Evolutionary conservation across 768 basidiomycete genomes (phyloP), one percentile per base, ranked within the genome.

Genomic region (Tephrocybe sp.): DNA sequence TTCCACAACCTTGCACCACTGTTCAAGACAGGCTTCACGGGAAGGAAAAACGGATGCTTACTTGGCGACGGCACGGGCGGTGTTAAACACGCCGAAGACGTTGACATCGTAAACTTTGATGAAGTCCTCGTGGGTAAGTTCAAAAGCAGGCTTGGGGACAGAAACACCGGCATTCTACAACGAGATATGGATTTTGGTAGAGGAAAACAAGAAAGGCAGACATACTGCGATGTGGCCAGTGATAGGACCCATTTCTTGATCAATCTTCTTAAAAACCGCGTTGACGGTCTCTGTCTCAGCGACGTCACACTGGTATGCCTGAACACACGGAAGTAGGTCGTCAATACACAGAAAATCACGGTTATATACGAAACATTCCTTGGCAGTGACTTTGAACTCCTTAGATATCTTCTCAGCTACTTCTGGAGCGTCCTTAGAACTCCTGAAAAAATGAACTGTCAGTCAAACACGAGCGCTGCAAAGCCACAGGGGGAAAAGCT

Each of bases 221-320:
- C 67, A 19, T 48, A 84, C 83, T 17, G 83, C 82, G 23, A 85
- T 76, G 31, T 86, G 67, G 4, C 82, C 83, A 2, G 65, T 65
- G 42, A 85, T 75, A 4, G 65, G 59, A 0, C 76, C 72, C 39
- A 82, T 57, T 5, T 84, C 82, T 0, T 65, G 38, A 48, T 83
- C 64, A 35, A 85, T 83, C 48, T 65, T 62, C 39, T 65, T 64
- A 44, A 85, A 75, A 0, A 73, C 76, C 44, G 71, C 59, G 20
- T 62, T 66, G 49, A 83, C 72, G 0, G 68, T 60, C 39, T 84
- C 66, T 9, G 75, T 71, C 40, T 84, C 65, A 9, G 75, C 71
- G 13, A 85, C 83, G 54, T 86, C 82, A 53, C 82, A 83, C 64
- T 84, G 69, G 47, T 77, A 86, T 0, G 84, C 82, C 82, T 81